Percentiles rank a stretch among this genome's conserved stretches.
phyloP scores from a whole-genome alignment of 306 rosid genomes.

The Sicyos edulis region DNA sequence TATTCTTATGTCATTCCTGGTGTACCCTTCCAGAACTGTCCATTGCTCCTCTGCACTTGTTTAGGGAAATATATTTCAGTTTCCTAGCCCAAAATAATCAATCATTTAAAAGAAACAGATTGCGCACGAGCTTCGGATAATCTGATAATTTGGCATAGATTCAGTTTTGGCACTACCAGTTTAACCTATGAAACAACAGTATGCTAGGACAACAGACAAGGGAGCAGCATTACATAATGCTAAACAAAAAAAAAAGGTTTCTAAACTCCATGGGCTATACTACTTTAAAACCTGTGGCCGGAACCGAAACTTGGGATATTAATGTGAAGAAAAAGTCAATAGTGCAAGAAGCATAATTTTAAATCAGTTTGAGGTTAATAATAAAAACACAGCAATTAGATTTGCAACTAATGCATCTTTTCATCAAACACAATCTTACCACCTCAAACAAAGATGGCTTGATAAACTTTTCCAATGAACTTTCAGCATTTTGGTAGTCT shows the following conservation, averaged over 20 bases:
- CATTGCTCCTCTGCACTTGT: background rate
- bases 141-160: background rate
- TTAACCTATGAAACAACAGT: background rate
- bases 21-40: too few species aligned
- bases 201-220: background rate
- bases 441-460: constrained; percentile 42
- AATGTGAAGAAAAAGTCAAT: background rate
- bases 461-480: constrained; percentile 47
- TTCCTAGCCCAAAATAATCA: background rate
- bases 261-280: background rate
- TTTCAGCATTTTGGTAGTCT: constrained; percentile 49
- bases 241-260: background rate
- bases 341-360: constrained; percentile 14
- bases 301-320: background rate
- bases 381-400: constrained; percentile 19
- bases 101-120: constrained; percentile 2
- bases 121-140: background rate
- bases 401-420: constrained; percentile 34
- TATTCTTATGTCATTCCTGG: background rate
- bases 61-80: background rate
- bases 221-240: background rate
- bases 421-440: constrained; percentile 51
- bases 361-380: background rate
- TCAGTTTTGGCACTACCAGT: background rate
- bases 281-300: background rate